Evolutionary conservation across 1,139 yeast species (phyloP), one percentile per base, ranked within the genome.

Genomic region (Nadsonia starkeyi-henricii): DNA sequence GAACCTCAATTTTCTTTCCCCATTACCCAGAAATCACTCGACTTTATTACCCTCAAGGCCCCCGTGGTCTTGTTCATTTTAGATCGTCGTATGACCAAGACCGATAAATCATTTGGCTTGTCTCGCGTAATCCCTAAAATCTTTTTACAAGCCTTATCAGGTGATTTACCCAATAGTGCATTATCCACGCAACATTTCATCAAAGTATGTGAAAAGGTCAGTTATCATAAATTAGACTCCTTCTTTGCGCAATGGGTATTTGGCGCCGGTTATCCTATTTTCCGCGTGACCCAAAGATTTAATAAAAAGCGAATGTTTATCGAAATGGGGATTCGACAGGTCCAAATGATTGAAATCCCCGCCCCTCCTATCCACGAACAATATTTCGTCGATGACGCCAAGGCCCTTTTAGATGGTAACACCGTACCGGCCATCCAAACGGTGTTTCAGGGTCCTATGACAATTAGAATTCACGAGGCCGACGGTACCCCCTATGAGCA

Each of bases 401-500:
- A 42, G 18, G 36, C 41, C 8, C 23, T 42, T 23, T 26, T 30
- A 8, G 9, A 21, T 26, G 43, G 23, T 18, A 2, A 21, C 33
- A 2, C 48, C 47, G 2, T 36, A 39, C n/a, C 47, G 43, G 19
- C 52, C 1, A 49, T 54, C 12, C 62, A 61, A 48, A 59, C 67
- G n/a, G 53, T 63, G 4, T 62, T 65, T 53, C 59, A 63, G 13
- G 99, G 99, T 0, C 96, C 98, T 0, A 86, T 93, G 85, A 93
- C 98, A 0, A 85, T 93, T 42, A 72, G 98, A 59, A 89, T 93
- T 43, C 98, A 93, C 62, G 99, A 93, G 62, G 94, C 96, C 0
- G 98, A 93, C 64, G 98, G 98, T n/a, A 86, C 97, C 0, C 98
- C 99, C 0, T 91, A 93, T 60, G 99, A 93, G 60, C 99, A 93